A percentile compares a stretch with the other conserved stretches of the same genome.
These are phyloP conservation scores for Cryphonectria parasitica DNA, from an alignment of 2,329 filamentous ascomycete genomes.

Conservation along the genomic window DNA sequence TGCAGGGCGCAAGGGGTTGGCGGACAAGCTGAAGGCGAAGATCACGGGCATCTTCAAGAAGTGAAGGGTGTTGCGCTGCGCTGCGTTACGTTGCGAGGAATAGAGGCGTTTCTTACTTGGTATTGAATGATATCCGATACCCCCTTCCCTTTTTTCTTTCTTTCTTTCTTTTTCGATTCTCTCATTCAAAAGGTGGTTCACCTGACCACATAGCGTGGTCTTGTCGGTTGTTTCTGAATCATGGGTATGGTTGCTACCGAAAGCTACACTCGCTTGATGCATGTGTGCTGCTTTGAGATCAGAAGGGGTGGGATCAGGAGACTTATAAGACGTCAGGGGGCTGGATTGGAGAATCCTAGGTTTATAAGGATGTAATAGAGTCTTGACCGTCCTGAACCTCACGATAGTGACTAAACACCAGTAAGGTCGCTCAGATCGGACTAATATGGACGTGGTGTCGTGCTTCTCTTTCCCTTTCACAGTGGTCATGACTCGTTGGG, in stretches of 20 bases:
- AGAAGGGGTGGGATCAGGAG: background rate
- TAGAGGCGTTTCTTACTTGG: background rate
- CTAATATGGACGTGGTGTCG: background rate
- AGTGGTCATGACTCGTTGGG: background rate
- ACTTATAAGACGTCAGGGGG: background rate
- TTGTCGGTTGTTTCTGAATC: background rate
- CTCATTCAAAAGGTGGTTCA: background rate
- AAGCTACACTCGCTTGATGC: background rate
- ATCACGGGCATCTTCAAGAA: slow-evolving; percentile 56
- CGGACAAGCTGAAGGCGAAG: slow-evolving; percentile 63
- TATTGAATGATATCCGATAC: background rate
- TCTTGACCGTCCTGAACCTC: background rate
- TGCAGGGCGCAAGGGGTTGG: slow-evolving; percentile 47
- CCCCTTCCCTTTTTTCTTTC: background rate
- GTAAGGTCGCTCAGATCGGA: too few relatives aligned
- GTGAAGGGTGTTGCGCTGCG: slow-evolving; percentile 29
- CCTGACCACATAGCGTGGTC: background rate
- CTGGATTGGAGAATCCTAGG: background rate
- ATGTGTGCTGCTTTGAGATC: background rate
- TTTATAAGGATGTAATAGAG: background rate
- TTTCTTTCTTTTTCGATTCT: background rate
- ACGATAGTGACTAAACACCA: background rate
- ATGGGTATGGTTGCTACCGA: background rate
- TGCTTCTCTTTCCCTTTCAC: background rate
- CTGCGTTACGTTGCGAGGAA: background rate